Percentiles rank a stretch among this genome's conserved stretches.
phyloP scores from a whole-genome alignment of 1,139 yeast species.

The Candida glucosophila region DNA sequence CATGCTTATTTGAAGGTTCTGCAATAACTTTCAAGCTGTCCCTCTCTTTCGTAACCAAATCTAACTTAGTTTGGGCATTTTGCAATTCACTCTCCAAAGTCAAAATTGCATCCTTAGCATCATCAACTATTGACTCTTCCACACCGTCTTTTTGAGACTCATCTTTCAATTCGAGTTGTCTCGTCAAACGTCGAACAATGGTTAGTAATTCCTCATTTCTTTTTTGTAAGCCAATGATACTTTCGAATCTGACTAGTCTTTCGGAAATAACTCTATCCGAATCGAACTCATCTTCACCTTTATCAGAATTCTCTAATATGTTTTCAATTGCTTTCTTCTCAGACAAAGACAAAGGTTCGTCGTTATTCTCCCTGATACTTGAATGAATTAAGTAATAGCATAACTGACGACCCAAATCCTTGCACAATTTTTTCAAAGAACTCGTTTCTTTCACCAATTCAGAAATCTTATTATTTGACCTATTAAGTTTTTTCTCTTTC shows the following conservation, averaged over 20 bases:
- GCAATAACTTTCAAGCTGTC: constrained; percentile 50
- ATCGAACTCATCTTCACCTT: constrained; percentile 40
- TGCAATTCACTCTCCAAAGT: constrained; percentile 58
- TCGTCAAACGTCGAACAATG: constrained; percentile 62
- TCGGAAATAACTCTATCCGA: constrained; percentile 66
- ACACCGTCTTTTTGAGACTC: constrained; percentile 30
- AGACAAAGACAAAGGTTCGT: constrained; percentile 47
- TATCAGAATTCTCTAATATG: constrained; percentile 28
- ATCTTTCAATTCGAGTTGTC: constrained; percentile 51
- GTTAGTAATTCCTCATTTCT: constrained; percentile 66
- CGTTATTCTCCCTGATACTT: constrained; percentile 42
- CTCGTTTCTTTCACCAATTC: no score
- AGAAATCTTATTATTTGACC: constrained; percentile 31
- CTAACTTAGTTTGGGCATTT: constrained; percentile 39
- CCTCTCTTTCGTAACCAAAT: constrained; percentile 51
- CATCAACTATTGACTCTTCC: constrained; percentile 56
- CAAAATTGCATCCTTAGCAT: constrained; percentile 70
- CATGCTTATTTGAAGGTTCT: constrained; percentile 6
- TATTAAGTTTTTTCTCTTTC: constrained; percentile 26
- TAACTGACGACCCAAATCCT: constrained; percentile 74
- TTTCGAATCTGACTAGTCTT: constrained; percentile 62
- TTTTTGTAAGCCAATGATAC: constrained; percentile 58
- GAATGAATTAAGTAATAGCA: constrained; percentile 65
- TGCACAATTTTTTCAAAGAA: constrained; percentile 38
- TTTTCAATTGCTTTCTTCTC: constrained; percentile 50